Conservation (phyloP, 139 green algal genomes). For the Desmodesmus armatus region DNA sequence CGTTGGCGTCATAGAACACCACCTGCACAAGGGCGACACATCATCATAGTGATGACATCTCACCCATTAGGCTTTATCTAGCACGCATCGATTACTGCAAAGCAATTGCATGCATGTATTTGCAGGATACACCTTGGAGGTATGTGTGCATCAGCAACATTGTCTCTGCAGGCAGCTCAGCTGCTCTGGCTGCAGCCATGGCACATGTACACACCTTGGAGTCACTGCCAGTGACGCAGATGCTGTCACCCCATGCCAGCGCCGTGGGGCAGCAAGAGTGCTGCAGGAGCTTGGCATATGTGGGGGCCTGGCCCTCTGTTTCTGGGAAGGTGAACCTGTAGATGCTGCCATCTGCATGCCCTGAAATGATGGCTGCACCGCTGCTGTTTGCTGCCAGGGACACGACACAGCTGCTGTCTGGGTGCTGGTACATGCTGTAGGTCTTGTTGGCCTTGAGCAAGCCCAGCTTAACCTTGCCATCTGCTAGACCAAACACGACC, state of each 20-base stretch:
- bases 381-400: slow-evolving; percentile 69
- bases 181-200: slow-evolving; percentile 63
- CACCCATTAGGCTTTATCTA: not conserved
- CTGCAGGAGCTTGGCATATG: slow-evolving; percentile 60
- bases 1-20: slow-evolving; percentile 76
- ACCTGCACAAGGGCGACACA: slow-evolving; percentile 51
- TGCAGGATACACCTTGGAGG: too few relatives aligned
- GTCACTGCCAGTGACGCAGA: slow-evolving; percentile 72
- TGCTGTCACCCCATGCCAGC: slow-evolving; percentile 72
- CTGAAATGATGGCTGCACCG: slow-evolving; percentile 69
- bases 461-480: slow-evolving; percentile 82
- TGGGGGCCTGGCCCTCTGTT: slow-evolving; percentile 26
- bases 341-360: slow-evolving; percentile 82
- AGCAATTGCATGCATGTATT: too few relatives aligned
- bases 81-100: not conserved
- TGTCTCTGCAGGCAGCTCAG: not conserved
- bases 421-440: slow-evolving; percentile 79
- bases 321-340: slow-evolving; percentile 78
- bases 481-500: slow-evolving; percentile 78
- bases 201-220: slow-evolving; percentile 69
- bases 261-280: slow-evolving; percentile 77
- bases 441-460: slow-evolving; percentile 82
- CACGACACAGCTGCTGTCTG: slow-evolving; percentile 72
- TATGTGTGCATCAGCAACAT: not conserved
- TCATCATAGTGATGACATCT: not conserved